Evolutionary conservation across 768 basidiomycete genomes (phyloP).

Genomic region (Tubosaeta sp.): DNA sequence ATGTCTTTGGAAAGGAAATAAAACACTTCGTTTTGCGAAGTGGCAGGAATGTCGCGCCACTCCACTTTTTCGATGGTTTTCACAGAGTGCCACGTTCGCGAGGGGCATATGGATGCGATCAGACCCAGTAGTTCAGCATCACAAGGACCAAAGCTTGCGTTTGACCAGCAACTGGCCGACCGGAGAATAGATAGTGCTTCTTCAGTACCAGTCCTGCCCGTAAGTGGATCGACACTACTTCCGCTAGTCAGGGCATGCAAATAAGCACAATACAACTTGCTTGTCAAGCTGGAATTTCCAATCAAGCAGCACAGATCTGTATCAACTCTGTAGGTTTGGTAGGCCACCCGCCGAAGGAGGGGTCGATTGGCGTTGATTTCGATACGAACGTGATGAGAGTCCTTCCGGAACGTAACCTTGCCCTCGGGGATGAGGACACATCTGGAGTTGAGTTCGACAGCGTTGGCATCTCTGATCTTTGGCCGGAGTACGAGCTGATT

Average conservation of each 20-base stretch:
- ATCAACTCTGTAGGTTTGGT: slow-evolving; percentile 28
- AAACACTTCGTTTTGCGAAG: slow-evolving; percentile 31
- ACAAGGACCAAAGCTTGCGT: slow-evolving; percentile 27
- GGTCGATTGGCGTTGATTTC: slow-evolving; percentile 2
- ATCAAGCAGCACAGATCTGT: slow-evolving; percentile 26
- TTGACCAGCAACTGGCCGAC: slow-evolving; percentile 37
- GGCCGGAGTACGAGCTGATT: slow-evolving; percentile 39
- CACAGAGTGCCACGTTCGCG: slow-evolving; percentile 33
- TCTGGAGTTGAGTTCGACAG: not conserved
- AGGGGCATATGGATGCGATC: slow-evolving; percentile 33
- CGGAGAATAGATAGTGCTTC: slow-evolving; percentile 35
- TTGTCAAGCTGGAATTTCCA: slow-evolving; percentile 10
- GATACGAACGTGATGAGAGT: slow-evolving; percentile 11
- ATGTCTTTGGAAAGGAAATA: slow-evolving; percentile 23
- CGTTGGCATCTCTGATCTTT: slow-evolving; percentile 1
- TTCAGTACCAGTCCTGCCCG: slow-evolving; percentile 10
- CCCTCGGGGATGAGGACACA: slow-evolving; percentile 40
- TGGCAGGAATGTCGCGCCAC: slow-evolving; percentile 19
- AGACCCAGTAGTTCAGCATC: slow-evolving; percentile 29
- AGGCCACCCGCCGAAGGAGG: slow-evolving; percentile 4
- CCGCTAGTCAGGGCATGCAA: slow-evolving; percentile 42
- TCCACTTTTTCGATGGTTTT: slow-evolving; percentile 37
- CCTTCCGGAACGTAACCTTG: slow-evolving; percentile 25
- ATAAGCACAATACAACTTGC: slow-evolving; percentile 36
- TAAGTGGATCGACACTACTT: slow-evolving; percentile 41